Base-by-base conservation (phyloP, 768 basidiomycete genomes). In the Sutorius australiensis region DNA sequence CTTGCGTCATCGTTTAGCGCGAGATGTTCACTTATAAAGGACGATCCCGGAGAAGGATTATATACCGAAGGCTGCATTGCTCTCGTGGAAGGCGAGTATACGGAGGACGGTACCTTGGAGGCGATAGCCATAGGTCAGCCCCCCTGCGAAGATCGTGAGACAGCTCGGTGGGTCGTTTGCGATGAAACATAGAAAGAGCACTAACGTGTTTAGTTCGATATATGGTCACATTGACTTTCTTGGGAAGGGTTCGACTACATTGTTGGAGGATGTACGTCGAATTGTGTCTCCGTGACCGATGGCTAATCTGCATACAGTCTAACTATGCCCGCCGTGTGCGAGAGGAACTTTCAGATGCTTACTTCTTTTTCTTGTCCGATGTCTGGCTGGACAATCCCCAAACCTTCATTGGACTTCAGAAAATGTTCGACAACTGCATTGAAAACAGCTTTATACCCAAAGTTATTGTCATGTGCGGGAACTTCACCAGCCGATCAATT, bases 151-250 rank as follows among this genome's bases (percentile, higher is more conserved):
- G 80, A 87, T 59, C 77, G 97, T 38, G 86, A 86, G 54, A 84
- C 81, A 2, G 86, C 95, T 14, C 79, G 92, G 91, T 92, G 64
- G 56, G 79, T 60, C 34, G 27, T 38, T 37, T 19, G 32, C 10
- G 46, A 34, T 9, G 16, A 34, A 27, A 28, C 19, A 12, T n/a
- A n/a, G 33, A 32, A 39, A 13, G 14, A 5, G 4, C 43, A 33
- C 42, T 69, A 48, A 62, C 51, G 38, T 34, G 45, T 39, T 10
- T 64, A 95, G 93, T 58, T 92, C 89, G 37, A 86, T 98, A 59
- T 97, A 91, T 65, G 97, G 95, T 0, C 97, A 98, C 65, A 86
- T 98, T 30, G 97, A 99, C 68, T 97, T 98, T 64, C 79, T 98
- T 11, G 97, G 97, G n/a, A 85, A 89, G 61, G 97, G 97, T 2